A percentile compares a stretch with the other conserved stretches of the same genome.
phyloP scores from a whole-genome alignment of 108 stramenopile species.

The Hondaea fermentalgiana region DNA sequence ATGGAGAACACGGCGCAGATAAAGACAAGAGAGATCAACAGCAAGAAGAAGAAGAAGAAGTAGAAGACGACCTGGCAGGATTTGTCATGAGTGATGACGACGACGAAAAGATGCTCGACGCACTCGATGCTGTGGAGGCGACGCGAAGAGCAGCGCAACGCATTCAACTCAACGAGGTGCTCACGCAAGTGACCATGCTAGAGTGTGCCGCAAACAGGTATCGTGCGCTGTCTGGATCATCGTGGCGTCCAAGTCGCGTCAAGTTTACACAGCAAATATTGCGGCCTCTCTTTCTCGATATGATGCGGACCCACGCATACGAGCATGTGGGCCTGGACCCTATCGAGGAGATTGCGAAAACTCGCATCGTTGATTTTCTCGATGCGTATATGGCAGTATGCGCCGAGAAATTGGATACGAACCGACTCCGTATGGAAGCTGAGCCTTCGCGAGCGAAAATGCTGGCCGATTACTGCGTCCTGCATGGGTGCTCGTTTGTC shows the following conservation, averaged over 20 bases:
- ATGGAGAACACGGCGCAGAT: no score
- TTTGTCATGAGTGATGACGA: not conserved
- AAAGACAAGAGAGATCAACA: no score
- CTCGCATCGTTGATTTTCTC: not conserved
- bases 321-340: not conserved
- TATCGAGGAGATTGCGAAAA: not conserved
- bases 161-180: not conserved
- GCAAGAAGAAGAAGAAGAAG: not conserved
- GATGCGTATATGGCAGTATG: not conserved
- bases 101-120: not conserved
- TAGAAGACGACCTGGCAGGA: not conserved
- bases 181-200: not conserved
- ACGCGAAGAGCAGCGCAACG: not conserved
- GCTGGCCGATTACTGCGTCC: not conserved
- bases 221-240: not conserved
- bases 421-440: not conserved
- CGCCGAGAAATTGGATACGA: not conserved
- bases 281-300: not conserved
- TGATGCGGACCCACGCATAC: not conserved
- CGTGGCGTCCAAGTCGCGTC: not conserved
- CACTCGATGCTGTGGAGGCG: not conserved
- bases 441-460: not conserved
- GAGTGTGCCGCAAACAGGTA: not conserved
- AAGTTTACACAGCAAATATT: not conserved
- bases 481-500: not conserved